These are phyloP conservation scores for Fusarium dimerum DNA, from an alignment of 2,329 filamentous ascomycete genomes.

Conservation along the genomic window DNA sequence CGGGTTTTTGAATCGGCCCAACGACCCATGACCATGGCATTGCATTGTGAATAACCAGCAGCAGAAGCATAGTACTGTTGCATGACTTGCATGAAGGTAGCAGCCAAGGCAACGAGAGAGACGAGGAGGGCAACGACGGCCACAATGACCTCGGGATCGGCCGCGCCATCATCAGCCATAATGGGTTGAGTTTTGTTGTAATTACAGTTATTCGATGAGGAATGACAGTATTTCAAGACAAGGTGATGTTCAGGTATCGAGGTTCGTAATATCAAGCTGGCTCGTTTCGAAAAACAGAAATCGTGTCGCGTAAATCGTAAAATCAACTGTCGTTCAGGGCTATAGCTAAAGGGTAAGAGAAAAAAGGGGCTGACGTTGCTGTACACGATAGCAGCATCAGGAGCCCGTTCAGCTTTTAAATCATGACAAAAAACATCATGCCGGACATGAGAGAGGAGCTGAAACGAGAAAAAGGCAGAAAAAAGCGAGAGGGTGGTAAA, in stretches of 20 bases:
- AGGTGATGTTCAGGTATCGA: neutral
- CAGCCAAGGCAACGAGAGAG: slow-evolving; percentile 47
- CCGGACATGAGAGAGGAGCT: too few species aligned
- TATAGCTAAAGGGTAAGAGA: neutral
- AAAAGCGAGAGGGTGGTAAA: neutral
- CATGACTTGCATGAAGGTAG: slow-evolving; percentile 48
- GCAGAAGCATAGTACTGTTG: slow-evolving; percentile 54
- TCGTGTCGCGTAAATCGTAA: neutral
- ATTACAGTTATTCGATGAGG: neutral
- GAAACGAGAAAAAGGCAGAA: neutral
- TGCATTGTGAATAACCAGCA: slow-evolving; percentile 50
- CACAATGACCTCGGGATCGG: slow-evolving; percentile 38
- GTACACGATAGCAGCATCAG: neutral
- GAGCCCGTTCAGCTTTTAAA: neutral
- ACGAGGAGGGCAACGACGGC: slow-evolving; percentile 48
- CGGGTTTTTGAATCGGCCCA: slow-evolving; percentile 46
- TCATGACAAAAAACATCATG: neutral
- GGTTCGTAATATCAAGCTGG: neutral
- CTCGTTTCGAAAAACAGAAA: neutral
- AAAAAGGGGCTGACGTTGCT: neutral
- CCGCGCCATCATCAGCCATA: slow-evolving; percentile 25
- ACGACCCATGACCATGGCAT: slow-evolving; percentile 48
- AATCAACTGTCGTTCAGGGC: neutral
- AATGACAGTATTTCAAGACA: neutral
- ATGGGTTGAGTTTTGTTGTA: neutral